Evolutionary conservation across 2,329 filamentous ascomycete genomes (phyloP).

Genomic region (Chrysoporthe puriensis): DNA sequence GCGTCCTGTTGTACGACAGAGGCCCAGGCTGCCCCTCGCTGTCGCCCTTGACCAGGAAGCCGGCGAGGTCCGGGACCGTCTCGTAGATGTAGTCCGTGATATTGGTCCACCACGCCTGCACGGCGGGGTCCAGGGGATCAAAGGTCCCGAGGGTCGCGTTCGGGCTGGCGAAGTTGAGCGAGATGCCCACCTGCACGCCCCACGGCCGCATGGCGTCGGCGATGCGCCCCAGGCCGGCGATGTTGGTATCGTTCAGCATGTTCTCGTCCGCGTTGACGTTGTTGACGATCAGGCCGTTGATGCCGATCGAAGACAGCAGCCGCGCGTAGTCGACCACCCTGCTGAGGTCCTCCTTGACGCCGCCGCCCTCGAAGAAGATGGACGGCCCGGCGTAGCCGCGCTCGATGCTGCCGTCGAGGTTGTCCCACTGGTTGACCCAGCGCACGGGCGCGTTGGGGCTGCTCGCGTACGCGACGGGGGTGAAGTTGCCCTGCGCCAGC

Average conservation of each 20-base stretch:
- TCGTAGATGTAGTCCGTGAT: slow-evolving; percentile 63
- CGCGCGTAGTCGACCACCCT: slow-evolving; percentile 66
- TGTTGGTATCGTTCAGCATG: slow-evolving; percentile 58
- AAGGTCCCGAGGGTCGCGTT: slow-evolving; percentile 60
- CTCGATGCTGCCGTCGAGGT: slow-evolving; percentile 69
- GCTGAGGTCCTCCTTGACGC: slow-evolving; percentile 60
- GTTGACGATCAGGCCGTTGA: slow-evolving; percentile 71
- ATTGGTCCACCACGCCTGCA: slow-evolving; percentile 66
- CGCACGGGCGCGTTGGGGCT: slow-evolving; percentile 65
- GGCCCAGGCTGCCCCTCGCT: slow-evolving; percentile 74
- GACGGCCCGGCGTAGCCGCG: slow-evolving; percentile 69
- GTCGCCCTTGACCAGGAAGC: slow-evolving; percentile 73
- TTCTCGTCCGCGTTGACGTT: slow-evolving; percentile 72
- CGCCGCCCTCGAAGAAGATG: slow-evolving; percentile 67
- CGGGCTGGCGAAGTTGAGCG: slow-evolving; percentile 71
- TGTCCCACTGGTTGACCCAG: slow-evolving; percentile 77
- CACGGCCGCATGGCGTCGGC: slow-evolving; percentile 70
- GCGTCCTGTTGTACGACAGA: slow-evolving; percentile 69
- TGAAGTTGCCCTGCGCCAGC: slow-evolving; percentile 63
- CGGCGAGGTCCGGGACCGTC: slow-evolving; percentile 67
- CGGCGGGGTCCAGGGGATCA: slow-evolving; percentile 64
- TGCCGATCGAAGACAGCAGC: slow-evolving; percentile 65
- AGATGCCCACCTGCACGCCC: slow-evolving; percentile 67
- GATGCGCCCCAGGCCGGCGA: slow-evolving; percentile 64
- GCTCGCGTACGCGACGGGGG: slow-evolving; percentile 49